phyloP scores from a whole-genome alignment of 345 rosid genomes.

The Kernera saxatilis region DNA sequence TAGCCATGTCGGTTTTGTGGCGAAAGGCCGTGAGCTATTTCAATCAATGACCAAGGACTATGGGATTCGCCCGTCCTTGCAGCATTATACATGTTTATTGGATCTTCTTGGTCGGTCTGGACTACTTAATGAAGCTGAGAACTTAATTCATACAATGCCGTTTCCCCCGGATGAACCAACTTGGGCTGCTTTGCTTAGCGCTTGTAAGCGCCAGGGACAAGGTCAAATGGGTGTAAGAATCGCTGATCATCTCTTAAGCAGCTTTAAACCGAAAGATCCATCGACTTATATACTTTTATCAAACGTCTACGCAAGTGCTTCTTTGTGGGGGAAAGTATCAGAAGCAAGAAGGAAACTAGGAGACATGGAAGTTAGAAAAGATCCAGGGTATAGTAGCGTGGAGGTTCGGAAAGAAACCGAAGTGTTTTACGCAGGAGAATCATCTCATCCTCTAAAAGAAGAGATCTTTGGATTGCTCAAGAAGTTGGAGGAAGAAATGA shows the following conservation, averaged over 20 bases:
- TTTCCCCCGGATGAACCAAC: constrained; percentile 72
- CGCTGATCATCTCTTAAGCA: constrained; percentile 44
- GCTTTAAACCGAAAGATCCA: constrained; percentile 52
- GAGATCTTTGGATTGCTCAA: constrained; percentile 45
- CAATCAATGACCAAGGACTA: constrained; percentile 53
- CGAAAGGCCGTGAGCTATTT: constrained; percentile 54
- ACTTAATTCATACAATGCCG: constrained; percentile 54
- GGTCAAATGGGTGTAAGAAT: constrained; percentile 43
- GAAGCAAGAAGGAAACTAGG: constrained; percentile 53
- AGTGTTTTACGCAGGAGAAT: constrained; percentile 65
- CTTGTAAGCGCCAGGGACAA: constrained; percentile 57
- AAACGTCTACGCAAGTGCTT: constrained; percentile 52
- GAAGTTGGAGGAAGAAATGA: constrained; percentile 53
- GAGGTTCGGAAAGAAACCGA: constrained; percentile 46
- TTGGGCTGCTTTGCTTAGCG: constrained; percentile 80
- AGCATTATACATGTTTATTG: constrained; percentile 70
- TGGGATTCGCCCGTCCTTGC: constrained; percentile 55
- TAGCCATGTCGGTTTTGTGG: constrained; percentile 71
- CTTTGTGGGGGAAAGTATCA: constrained; percentile 53
- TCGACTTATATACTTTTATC: constrained; percentile 67
- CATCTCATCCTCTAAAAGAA: constrained; percentile 47
- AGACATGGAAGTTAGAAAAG: constrained; percentile 43
- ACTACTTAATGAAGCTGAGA: constrained; percentile 60
- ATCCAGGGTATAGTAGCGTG: constrained; percentile 65
- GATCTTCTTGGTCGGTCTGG: constrained; percentile 86